These are phyloP conservation scores for Gossypium lobatum DNA, from an alignment of 441 rosid species.

Conservation along the genomic window DNA sequence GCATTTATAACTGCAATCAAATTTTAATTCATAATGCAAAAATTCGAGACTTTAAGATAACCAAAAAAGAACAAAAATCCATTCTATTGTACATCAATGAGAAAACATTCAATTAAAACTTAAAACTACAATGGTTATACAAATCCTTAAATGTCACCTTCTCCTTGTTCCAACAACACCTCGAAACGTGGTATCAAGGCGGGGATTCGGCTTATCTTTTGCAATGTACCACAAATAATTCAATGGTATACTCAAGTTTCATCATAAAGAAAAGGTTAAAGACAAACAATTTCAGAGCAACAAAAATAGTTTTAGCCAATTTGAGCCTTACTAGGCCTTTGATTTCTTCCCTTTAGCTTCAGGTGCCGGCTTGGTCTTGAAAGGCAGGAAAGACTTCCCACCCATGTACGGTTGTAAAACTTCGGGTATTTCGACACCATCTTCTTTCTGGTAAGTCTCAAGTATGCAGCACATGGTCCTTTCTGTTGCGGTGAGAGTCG, in stretches of 20 bases:
- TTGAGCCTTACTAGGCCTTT: conserved; percentile 33
- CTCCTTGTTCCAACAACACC: neutral
- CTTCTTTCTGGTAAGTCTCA: conserved; percentile 79
- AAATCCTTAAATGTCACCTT: neutral
- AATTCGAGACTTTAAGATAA: neutral
- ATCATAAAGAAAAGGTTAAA: neutral
- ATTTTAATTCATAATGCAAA: neutral
- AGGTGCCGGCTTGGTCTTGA: conserved; percentile 53
- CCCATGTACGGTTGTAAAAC: conserved; percentile 61
- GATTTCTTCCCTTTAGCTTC: conserved; percentile 68
- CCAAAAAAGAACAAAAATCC: neutral
- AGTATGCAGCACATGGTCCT: conserved; percentile 93
- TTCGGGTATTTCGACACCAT: conserved; percentile 81
- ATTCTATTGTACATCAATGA: neutral
- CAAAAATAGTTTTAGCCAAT: neutral
- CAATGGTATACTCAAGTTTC: neutral
- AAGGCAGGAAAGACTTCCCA: conserved; percentile 70
- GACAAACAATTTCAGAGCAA: neutral
- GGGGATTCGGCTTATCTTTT: neutral
- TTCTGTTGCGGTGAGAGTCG: conserved; percentile 92
- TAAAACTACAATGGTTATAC: neutral
- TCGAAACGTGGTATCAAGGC: neutral
- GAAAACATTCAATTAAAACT: neutral
- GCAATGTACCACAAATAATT: neutral
- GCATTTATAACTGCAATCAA: no score